Evolutionary conservation across 805 yeast species (phyloP).

Genomic region (Nakazawaea populi): DNA sequence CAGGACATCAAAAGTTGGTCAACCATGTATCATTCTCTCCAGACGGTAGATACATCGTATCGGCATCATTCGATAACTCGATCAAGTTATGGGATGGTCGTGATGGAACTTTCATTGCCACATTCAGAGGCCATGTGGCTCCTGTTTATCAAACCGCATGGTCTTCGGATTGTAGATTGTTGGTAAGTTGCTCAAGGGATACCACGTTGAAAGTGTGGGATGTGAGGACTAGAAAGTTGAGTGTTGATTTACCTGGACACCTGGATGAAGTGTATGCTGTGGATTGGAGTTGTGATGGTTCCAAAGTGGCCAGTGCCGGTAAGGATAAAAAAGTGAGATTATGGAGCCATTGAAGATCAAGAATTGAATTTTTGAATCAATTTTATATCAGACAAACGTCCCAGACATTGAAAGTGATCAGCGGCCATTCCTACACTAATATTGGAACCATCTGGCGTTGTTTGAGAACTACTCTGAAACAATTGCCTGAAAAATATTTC

Average conservation of each 20-base stretch:
- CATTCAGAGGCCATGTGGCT: slow-evolving; percentile 95
- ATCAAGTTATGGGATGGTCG: slow-evolving; percentile 95
- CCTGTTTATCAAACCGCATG: slow-evolving; percentile 97
- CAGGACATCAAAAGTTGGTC: slow-evolving; percentile 95
- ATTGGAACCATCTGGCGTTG: too few relatives aligned
- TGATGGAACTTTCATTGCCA: slow-evolving; percentile 82
- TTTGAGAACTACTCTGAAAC: too few relatives aligned
- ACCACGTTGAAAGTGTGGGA: slow-evolving; percentile 98
- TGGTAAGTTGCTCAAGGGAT: slow-evolving; percentile 93
- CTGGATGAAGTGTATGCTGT: slow-evolving; percentile 94
- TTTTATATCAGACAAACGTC: too few relatives aligned
- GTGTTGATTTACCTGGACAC: slow-evolving; percentile 93
- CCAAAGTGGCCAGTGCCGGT: slow-evolving; percentile 94
- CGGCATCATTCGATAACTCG: slow-evolving; percentile 93
- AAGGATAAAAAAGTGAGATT: slow-evolving; percentile 90
- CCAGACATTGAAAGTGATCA: too few relatives aligned
- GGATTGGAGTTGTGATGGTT: slow-evolving; percentile 97
- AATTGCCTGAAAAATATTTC: too few relatives aligned
- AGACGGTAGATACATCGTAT: slow-evolving; percentile 84
- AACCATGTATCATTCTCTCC: slow-evolving; percentile 96
- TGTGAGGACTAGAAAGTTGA: slow-evolving; percentile 74
- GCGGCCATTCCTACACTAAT: too few relatives aligned
- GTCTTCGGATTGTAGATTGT: slow-evolving; percentile 89
- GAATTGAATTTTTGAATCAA: not conserved
- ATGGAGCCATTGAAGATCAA: slow-evolving; percentile 65